phyloP scores from a whole-genome alignment of 2,329 filamentous ascomycete species.

The Colletotrichum sp. region DNA sequence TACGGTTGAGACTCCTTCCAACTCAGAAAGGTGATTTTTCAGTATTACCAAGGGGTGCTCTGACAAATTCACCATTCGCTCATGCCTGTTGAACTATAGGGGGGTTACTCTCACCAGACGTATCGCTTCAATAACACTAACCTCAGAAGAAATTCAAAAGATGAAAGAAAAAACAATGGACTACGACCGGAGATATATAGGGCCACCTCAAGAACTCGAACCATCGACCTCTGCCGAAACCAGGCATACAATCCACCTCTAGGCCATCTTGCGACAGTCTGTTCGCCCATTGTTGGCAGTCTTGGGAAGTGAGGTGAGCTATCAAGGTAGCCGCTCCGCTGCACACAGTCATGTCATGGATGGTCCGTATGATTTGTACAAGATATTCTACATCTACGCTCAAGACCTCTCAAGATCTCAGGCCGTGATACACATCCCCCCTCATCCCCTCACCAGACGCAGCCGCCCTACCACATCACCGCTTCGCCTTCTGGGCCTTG shows the following conservation, averaged over 20 bases:
- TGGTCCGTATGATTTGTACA: constrained; percentile 17
- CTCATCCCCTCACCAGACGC: not conserved
- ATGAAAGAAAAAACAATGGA: not conserved
- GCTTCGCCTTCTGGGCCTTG: constrained; percentile 37
- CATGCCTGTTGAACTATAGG: not conserved
- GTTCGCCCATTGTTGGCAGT: not conserved
- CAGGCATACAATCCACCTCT: not conserved
- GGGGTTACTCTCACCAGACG: not conserved
- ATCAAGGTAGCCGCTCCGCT: not conserved
- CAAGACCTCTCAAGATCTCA: not conserved
- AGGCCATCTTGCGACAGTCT: not conserved
- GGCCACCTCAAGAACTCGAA: not conserved
- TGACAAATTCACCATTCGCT: too few species aligned
- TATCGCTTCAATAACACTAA: not conserved
- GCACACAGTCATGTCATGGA: not conserved
- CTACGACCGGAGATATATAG: not conserved
- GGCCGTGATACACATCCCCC: not conserved
- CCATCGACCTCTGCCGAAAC: not conserved
- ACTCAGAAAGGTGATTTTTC: not conserved
- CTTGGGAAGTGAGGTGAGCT: not conserved
- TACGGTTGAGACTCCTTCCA: not conserved
- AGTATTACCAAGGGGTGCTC: not conserved
- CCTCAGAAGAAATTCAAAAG: accelerated
- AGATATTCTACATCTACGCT: constrained; percentile 17
- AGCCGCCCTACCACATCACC: constrained; percentile 18